phyloP scores from a whole-genome alignment of 2,329 filamentous ascomycete genomes.

The Neonectria neomacrospora region DNA sequence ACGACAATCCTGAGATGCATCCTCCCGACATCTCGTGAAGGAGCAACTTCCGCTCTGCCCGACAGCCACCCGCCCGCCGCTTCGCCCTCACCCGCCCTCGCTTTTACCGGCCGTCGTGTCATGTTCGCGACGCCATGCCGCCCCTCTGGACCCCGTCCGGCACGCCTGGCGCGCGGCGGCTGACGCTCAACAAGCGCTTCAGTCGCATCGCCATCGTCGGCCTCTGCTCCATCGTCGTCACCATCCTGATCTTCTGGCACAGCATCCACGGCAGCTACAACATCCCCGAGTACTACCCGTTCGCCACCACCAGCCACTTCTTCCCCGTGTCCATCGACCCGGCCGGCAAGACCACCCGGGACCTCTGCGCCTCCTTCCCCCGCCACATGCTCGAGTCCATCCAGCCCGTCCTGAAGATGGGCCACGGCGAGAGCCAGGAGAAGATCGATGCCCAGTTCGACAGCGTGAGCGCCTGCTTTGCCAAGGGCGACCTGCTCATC shows the following conservation, averaged over 20 bases:
- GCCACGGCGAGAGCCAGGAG: constrained; percentile 45
- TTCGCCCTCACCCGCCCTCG: not conserved
- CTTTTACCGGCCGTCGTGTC: constrained; percentile 34
- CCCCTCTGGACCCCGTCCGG: constrained; percentile 41
- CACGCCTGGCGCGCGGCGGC: constrained; percentile 34
- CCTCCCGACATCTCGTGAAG: constrained; percentile 16
- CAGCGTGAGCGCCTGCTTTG: constrained; percentile 64
- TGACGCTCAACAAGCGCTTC: constrained; percentile 48
- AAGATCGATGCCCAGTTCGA: constrained; percentile 57
- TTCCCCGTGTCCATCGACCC: constrained; percentile 45
- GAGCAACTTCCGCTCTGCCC: constrained; percentile 5
- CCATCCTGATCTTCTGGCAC: constrained; percentile 42
- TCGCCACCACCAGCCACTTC: constrained; percentile 46
- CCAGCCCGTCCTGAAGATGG: constrained; percentile 50
- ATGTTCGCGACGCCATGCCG: constrained; percentile 41
- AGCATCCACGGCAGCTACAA: constrained; percentile 39
- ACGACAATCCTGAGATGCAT: constrained; percentile 12
- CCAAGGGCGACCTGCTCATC: constrained; percentile 54
- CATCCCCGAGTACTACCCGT: constrained; percentile 45
- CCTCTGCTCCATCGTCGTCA: constrained; percentile 38
- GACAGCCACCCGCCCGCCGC: constrained; percentile 2
- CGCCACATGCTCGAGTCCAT: constrained; percentile 46
- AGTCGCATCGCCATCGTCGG: constrained; percentile 44
- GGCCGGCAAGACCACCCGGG: constrained; percentile 36
- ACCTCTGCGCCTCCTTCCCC: constrained; percentile 49